Evolutionary conservation across 2,329 filamentous ascomycete species (phyloP).

Genomic region (Aulographum hederae): DNA sequence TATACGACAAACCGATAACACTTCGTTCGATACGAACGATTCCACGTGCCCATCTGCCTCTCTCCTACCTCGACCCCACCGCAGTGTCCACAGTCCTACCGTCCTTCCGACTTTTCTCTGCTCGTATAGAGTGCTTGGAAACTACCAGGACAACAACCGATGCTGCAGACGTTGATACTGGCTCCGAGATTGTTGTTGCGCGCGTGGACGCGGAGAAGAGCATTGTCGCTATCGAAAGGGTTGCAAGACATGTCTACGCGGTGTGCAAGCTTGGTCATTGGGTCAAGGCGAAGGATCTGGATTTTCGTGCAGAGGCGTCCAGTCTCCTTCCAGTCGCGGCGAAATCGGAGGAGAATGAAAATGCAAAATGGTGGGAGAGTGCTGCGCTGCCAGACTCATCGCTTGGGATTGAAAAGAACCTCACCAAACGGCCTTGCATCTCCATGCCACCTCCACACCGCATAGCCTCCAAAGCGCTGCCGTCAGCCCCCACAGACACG

Average conservation of each 20-base stretch:
- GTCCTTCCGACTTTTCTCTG: conserved; percentile 15
- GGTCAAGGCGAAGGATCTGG: conserved; percentile 41
- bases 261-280: conserved; percentile 50
- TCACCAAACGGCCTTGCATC: background rate
- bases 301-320: conserved; percentile 7
- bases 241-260: conserved; percentile 41
- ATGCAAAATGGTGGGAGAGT: conserved; percentile 2
- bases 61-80: conserved; percentile 17
- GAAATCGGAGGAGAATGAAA: conserved; percentile 11
- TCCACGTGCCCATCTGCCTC: conserved; percentile 17
- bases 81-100: conserved; percentile 9
- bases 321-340: conserved; percentile 38
- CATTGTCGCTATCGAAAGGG: conserved; percentile 63
- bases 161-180: conserved; percentile 4
- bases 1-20: no score
- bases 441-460: no score
- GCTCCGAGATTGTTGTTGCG: conserved; percentile 16
- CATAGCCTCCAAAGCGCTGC: no score
- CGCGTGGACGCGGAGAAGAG: conserved; percentile 36
- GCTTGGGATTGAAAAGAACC: background rate
- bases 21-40: no score
- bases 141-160: conserved; percentile 1
- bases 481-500: background rate
- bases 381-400: background rate
- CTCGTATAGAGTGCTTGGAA: conserved; percentile 16